Conservation (phyloP, 148 eudicot genomes). For the Polygonum aviculare region DNA sequence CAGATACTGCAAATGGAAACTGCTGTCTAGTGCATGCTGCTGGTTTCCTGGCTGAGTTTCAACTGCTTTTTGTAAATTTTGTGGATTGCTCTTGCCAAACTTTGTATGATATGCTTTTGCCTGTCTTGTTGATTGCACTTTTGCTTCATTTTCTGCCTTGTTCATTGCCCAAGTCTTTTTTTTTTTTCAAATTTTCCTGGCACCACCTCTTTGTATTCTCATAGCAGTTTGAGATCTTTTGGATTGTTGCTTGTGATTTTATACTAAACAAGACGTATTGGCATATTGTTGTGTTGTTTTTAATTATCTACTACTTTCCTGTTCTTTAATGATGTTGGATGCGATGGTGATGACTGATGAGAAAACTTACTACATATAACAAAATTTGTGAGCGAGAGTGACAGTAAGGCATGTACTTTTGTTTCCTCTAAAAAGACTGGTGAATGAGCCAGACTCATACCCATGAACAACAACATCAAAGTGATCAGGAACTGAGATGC, state of each 20-base stretch:
- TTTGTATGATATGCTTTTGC: not conserved
- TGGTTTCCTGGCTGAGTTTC: not conserved
- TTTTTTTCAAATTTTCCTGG: not conserved
- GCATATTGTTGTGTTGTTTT: not conserved
- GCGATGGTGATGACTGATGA: too few species aligned
- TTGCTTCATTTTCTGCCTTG: not conserved
- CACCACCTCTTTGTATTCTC: not conserved
- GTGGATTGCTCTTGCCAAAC: not conserved
- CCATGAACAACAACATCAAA: too few species aligned
- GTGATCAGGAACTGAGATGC: too few species aligned
- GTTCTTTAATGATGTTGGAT: not conserved
- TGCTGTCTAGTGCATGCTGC: constrained; percentile 14
- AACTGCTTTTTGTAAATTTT: constrained; percentile 1
- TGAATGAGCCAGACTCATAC: too few species aligned
- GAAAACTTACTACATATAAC: too few species aligned
- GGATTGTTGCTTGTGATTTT: constrained; percentile 2
- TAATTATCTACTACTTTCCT: not conserved
- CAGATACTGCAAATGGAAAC: constrained; percentile 60
- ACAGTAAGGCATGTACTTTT: too few species aligned
- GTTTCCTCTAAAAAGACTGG: too few species aligned
- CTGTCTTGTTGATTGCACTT: not conserved
- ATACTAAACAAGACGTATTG: not conserved
- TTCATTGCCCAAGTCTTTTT: not conserved
- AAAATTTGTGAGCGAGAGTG: too few species aligned
- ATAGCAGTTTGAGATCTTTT: not conserved